Evolutionary conservation across 495 filamentous ascomycete genomes (phyloP).

Genomic region (Xylaria longipes): DNA sequence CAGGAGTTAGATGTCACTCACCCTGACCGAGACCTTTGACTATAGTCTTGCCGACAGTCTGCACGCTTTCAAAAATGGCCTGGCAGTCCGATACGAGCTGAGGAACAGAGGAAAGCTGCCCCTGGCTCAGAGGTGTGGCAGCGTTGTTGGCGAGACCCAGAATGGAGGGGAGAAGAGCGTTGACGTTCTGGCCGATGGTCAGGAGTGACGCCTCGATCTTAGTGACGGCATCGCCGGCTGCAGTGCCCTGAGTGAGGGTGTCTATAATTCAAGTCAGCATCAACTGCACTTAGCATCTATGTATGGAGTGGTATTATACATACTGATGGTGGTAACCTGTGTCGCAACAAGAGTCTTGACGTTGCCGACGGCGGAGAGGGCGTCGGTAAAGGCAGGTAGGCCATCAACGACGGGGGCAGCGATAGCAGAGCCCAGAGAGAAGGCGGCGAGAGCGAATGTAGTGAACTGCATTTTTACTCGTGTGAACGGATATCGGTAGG

Average conservation of each 20-base stretch:
- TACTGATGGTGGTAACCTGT: slow-evolving; percentile 1
- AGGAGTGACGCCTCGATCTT: slow-evolving; percentile 5
- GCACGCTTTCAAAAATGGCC: background rate
- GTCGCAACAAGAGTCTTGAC: background rate
- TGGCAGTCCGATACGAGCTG: background rate
- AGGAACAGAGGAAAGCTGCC: background rate
- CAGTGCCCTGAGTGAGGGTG: background rate
- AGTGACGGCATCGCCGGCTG: background rate
- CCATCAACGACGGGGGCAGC: background rate
- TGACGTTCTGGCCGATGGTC: slow-evolving; percentile 3
- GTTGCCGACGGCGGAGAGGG: background rate
- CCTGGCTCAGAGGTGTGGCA: background rate
- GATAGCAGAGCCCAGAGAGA: slow-evolving; percentile 6
- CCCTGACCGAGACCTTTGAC: background rate
- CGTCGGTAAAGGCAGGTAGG: background rate
- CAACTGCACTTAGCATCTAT: background rate
- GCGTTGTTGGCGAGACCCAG: background rate
- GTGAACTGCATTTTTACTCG: slow-evolving; percentile 7
- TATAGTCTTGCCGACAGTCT: slow-evolving; percentile 3
- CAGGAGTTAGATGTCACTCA: background rate
- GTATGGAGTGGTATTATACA: background rate
- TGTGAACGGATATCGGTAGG: background rate
- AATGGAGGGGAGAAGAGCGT: background rate
- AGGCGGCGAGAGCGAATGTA: slow-evolving; percentile 5
- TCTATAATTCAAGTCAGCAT: background rate